phyloP scores from a whole-genome alignment of 768 basidiomycete species.

The Phaeotremella skinneri region DNA sequence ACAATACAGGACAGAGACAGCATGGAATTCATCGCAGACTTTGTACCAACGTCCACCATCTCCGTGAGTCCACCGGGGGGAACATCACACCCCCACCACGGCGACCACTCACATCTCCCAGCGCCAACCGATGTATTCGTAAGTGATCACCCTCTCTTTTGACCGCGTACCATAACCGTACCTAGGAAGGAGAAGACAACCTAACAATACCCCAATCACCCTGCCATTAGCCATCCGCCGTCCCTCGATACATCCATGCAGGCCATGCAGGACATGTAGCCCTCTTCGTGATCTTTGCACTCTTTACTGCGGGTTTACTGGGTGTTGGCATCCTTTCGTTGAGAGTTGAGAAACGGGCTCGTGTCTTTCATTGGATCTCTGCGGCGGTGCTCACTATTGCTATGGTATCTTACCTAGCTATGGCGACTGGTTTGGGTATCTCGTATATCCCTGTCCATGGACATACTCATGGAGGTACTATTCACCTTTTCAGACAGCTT shows the following conservation, averaged over 20 bases:
- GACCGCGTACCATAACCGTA: neutral
- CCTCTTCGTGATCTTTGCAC: slow-evolving; percentile 42
- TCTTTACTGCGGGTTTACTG: slow-evolving; percentile 39
- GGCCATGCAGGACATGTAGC: slow-evolving; percentile 34
- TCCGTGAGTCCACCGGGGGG: slow-evolving; percentile 43
- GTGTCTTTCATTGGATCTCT: slow-evolving; percentile 48
- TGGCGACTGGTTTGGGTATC: slow-evolving; percentile 46
- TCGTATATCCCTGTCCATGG: slow-evolving; percentile 35
- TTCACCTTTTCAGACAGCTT: slow-evolving; percentile 37
- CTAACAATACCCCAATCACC: neutral
- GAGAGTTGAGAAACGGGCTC: slow-evolving; percentile 42
- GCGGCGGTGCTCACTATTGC: slow-evolving; percentile 45
- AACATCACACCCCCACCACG: slow-evolving; percentile 32
- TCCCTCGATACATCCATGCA: slow-evolving; percentile 28
- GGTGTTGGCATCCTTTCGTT: slow-evolving; percentile 35
- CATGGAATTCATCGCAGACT: slow-evolving; percentile 41
- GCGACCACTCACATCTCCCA: slow-evolving; percentile 24
- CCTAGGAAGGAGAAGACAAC: neutral
- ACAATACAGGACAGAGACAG: too few species aligned
- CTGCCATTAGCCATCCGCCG: slow-evolving; percentile 23
- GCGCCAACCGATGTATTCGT: slow-evolving; percentile 35
- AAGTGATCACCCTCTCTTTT: neutral
- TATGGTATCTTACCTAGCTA: slow-evolving; percentile 49
- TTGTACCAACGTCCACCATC: slow-evolving; percentile 37
- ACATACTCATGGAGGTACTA: slow-evolving; percentile 24